Base-by-base conservation (phyloP, 2,329 filamentous ascomycete species). In the Xylariaceae sp. region DNA sequence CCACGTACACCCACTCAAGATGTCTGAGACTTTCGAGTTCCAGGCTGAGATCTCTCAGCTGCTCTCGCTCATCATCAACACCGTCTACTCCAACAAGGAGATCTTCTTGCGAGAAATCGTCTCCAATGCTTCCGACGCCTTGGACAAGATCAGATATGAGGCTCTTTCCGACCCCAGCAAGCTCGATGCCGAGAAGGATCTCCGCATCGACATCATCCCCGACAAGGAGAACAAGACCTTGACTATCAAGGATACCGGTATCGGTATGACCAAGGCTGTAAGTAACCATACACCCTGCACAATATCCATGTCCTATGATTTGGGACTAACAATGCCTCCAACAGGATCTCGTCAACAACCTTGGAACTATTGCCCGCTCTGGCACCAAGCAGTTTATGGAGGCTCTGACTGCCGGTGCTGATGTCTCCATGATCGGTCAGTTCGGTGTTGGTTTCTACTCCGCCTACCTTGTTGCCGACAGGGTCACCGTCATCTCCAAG, bases 361-460 rank as follows among this genome's bases (percentile, higher is more conserved):
- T 99, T 62, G 94, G 94, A 81, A 99, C 94, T 65, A 99, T 99
- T 75, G 94, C 94, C 72, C 90, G 94, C 72, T 99, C 94, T 56
- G 94, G 94, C 62, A 99, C 94, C 75, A 99, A 99, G 86, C 94
- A 97, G 81, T 99, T 99, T 79, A 99, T 99, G 94, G 94, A 99
- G 83, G 94, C 94, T 58, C 85, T 99, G 65, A 92, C 90, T 64
- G 94, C 94, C 61, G 94, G 94, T 81, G 94, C 94, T 71, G 94
- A 99, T 76, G 94, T 99, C 64, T 97, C 94, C 77, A 97, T 99
- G 94, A 99, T 99, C 73, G 94, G 94, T 70, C 94, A 99, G 80
- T 99, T 99, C 75, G 94, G 94, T 95, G 94, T 99, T 67, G 94
- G 94, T 87, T 99, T 99, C 89, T 99, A 99, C 86, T 97, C 94